phyloP scores from a whole-genome alignment of 1,284 basidiomycete genomes.

The Trametes sp. region DNA sequence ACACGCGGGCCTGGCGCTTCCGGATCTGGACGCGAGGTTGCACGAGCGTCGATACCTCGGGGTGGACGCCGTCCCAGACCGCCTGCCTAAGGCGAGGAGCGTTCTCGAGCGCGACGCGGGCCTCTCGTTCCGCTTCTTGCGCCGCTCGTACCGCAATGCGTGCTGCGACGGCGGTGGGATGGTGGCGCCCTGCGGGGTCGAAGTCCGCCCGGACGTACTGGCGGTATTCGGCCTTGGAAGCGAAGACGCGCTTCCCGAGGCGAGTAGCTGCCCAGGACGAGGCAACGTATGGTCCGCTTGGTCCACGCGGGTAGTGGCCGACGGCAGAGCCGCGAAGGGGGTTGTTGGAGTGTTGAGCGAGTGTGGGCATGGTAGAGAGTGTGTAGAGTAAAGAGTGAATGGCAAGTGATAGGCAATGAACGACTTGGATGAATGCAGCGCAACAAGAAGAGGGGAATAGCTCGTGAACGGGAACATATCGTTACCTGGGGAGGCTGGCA shows the following conservation, averaged over 20 bases:
- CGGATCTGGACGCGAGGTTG: constrained; percentile 8
- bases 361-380: constrained; percentile 1
- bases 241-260: constrained; percentile 13
- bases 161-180: constrained; percentile 2
- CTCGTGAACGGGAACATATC: not conserved
- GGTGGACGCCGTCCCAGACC: constrained; percentile 1
- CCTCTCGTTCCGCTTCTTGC: no score
- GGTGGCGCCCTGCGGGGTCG: constrained; percentile 5
- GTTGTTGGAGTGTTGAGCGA: not conserved
- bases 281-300: not conserved
- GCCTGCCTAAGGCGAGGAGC: constrained; percentile 1
- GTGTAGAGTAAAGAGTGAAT: not conserved
- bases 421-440: not conserved
- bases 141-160: constrained; percentile 5
- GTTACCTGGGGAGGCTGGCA: not conserved
- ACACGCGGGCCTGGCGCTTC: constrained; percentile 8
- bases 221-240: constrained; percentile 5
- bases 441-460: not conserved
- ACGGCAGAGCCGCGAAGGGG: not conserved
- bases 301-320: constrained; percentile 2
- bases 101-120: not conserved
- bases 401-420: not conserved
- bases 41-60: not conserved
- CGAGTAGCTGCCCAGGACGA: constrained; percentile 10
- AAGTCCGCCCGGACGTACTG: constrained; percentile 7